A percentile compares a stretch with the other conserved stretches of the same genome.
Evolutionary conservation across 139 green algal genomes (phyloP).

Genomic region (Closterium sp.): DNA sequence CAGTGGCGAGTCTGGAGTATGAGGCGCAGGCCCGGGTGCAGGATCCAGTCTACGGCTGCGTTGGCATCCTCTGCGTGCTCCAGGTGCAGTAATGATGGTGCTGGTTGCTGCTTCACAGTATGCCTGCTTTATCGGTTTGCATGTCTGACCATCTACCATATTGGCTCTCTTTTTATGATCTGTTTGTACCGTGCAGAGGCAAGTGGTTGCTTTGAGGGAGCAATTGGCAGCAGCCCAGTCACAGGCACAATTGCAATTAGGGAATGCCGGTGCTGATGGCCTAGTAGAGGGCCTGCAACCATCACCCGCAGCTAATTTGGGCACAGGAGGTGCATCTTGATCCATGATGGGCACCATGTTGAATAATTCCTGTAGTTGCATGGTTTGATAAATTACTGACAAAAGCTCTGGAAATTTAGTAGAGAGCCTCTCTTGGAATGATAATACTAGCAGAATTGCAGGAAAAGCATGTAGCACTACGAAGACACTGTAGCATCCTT

Average conservation of each 20-base stretch:
- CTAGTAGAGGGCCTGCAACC: not conserved
- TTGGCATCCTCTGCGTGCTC: slow-evolving; percentile 28
- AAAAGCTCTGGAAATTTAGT: too few relatives aligned
- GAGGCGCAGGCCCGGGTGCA: slow-evolving; percentile 31
- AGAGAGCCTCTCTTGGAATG: too few relatives aligned
- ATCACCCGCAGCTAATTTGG: not conserved
- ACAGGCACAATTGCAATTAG: not conserved
- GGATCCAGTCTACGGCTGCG: slow-evolving; percentile 41
- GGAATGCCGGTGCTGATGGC: not conserved
- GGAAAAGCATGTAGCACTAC: not conserved
- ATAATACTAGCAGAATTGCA: too few relatives aligned
- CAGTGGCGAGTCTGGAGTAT: slow-evolving; percentile 28
- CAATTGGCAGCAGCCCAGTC: slow-evolving; percentile 15
- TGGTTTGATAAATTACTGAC: not conserved
- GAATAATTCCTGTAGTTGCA: not conserved
- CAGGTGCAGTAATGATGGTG: slow-evolving; percentile 5
- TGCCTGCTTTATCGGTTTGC: not conserved
- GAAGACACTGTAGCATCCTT: not conserved
- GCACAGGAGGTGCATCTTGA: not conserved
- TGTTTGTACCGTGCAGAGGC: not conserved
- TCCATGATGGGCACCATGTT: not conserved
- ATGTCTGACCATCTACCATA: not conserved
- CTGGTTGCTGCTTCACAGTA: not conserved
- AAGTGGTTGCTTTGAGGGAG: slow-evolving; percentile 7
- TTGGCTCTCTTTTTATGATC: not conserved